Evolutionary conservation across 495 filamentous ascomycete genomes (phyloP).

Genomic region (Aspergillus heteromorphus): DNA sequence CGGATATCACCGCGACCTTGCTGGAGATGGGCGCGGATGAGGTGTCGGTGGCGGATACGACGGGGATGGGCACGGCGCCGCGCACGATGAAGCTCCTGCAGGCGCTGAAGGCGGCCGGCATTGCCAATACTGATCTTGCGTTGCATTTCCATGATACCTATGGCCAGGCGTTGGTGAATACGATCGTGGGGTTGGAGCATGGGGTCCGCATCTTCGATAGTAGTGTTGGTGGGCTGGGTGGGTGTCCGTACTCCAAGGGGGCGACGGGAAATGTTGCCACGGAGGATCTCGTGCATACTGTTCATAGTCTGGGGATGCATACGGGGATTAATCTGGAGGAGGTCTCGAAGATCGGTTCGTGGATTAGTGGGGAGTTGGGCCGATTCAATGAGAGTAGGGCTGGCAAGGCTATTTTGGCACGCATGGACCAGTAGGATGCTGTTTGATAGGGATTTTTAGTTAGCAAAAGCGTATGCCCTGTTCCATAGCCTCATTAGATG

Average conservation of each 20-base stretch:
- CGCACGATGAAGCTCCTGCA: conserved; percentile 65
- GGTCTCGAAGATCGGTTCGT: conserved; percentile 74
- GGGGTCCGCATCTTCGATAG: conserved; percentile 87
- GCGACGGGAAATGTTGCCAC: conserved; percentile 94
- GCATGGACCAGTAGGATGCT: conserved; percentile 10
- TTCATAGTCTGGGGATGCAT: conserved; percentile 80
- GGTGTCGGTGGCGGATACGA: conserved; percentile 91
- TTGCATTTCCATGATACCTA: conserved; percentile 98
- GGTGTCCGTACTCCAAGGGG: conserved; percentile 89
- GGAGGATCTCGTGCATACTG: conserved; percentile 86
- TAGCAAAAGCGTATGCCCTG: no score
- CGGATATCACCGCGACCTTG: conserved; percentile 72
- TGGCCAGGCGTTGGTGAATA: conserved; percentile 89
- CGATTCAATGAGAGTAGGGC: conserved; percentile 69
- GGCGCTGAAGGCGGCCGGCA: conserved; percentile 67
- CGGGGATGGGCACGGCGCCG: conserved; percentile 91
- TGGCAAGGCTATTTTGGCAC: conserved; percentile 71
- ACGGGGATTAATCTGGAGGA: conserved; percentile 84
- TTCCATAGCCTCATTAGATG: no score
- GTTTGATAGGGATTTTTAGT: no score
- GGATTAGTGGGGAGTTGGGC: conserved; percentile 82
- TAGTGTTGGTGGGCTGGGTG: conserved; percentile 84
- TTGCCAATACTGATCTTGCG: conserved; percentile 74
- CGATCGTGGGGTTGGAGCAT: conserved; percentile 77
- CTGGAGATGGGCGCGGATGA: conserved; percentile 96